phyloP scores from a whole-genome alignment of 148 eudicot genomes.

The Rhododendron henanense region DNA sequence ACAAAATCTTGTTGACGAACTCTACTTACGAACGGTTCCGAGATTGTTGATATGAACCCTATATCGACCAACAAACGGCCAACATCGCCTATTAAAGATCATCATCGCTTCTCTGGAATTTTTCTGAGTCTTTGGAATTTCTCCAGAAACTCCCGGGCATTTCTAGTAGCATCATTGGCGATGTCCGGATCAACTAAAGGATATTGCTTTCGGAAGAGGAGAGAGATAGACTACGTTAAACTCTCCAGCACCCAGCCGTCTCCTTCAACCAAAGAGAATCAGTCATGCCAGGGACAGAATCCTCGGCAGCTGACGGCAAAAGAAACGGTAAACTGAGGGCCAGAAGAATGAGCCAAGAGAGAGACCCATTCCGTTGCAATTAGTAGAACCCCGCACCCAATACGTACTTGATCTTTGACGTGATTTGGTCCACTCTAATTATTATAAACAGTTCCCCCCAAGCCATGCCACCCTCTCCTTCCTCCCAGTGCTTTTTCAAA shows the following conservation, averaged over 20 bases:
- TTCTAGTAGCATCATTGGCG: neutral
- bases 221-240: too few relatives aligned
- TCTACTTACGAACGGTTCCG: too few relatives aligned
- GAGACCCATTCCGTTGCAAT: neutral
- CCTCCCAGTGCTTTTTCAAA: neutral
- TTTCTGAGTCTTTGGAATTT: too few relatives aligned
- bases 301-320: neutral
- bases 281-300: neutral
- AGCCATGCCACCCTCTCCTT: neutral
- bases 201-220: too few relatives aligned
- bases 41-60: too few relatives aligned
- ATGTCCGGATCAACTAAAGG: too few relatives aligned
- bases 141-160: too few relatives aligned
- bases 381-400: neutral
- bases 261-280: neutral
- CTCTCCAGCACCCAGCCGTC: neutral
- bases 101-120: too few relatives aligned
- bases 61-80: too few relatives aligned
- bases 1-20: too few relatives aligned
- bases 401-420: neutral
- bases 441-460: neutral
- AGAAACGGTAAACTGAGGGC: neutral
- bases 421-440: neutral
- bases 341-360: neutral
- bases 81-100: too few relatives aligned